Conservation (phyloP, 225 moss, liverwort and hornwort genomes). For the Physcomitrium patens region DNA sequence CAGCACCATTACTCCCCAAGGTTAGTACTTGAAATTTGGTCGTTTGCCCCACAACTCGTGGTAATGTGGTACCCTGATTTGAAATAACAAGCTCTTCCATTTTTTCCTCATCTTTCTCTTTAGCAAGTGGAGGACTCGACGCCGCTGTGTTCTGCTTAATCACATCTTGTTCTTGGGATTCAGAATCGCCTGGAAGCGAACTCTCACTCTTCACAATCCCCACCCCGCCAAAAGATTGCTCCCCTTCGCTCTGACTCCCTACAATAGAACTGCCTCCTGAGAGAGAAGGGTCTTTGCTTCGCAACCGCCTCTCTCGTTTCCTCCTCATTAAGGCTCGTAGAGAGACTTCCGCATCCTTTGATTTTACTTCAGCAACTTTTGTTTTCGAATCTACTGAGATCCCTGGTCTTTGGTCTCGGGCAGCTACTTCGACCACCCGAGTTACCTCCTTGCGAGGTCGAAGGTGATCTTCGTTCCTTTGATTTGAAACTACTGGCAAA, state of each 20-base stretch:
- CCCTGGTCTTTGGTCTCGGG: slow-evolving; percentile 30
- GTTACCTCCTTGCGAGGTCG: slow-evolving; percentile 33
- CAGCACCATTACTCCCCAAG: slow-evolving; percentile 23
- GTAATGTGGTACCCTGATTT: slow-evolving; percentile 26
- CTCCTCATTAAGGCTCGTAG: slow-evolving; percentile 87
- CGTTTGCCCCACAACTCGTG: slow-evolving; percentile 31
- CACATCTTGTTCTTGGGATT: slow-evolving; percentile 42
- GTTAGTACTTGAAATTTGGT: slow-evolving; percentile 28
- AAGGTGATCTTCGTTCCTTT: slow-evolving; percentile 15
- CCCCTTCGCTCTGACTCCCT: slow-evolving; percentile 59
- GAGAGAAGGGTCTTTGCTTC: slow-evolving; percentile 51
- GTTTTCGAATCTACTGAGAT: slow-evolving; percentile 30
- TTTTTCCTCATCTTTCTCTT: slow-evolving; percentile 19
- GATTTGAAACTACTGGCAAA: slow-evolving; percentile 30
- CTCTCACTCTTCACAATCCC: slow-evolving; percentile 35
- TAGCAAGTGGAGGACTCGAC: slow-evolving; percentile 17
- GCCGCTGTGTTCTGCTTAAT: slow-evolving; percentile 23
- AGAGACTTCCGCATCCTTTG: slow-evolving; percentile 51
- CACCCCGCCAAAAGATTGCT: slow-evolving; percentile 43
- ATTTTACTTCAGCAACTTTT: slow-evolving; percentile 33
- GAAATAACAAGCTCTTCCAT: slow-evolving; percentile 20
- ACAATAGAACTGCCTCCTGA: slow-evolving; percentile 52
- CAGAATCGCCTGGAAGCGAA: slow-evolving; percentile 41
- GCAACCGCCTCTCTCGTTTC: slow-evolving; percentile 64
- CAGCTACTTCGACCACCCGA: slow-evolving; percentile 25